These are phyloP conservation scores for Xylariaceae sp. DNA, from an alignment of 2,329 filamentous ascomycete species.

Conservation along the genomic window DNA sequence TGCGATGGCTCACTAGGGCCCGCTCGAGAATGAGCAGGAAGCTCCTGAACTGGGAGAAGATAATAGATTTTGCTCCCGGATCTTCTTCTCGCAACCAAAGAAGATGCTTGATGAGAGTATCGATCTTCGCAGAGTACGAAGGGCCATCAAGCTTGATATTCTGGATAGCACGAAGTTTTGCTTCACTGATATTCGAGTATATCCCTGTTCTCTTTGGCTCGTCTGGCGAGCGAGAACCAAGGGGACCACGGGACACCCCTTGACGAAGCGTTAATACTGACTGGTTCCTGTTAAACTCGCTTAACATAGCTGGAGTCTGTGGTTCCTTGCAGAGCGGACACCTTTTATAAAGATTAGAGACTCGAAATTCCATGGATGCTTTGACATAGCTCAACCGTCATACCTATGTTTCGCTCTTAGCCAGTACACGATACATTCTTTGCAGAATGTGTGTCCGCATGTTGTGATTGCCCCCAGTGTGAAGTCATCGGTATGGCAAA, in stretches of 20 bases:
- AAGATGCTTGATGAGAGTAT: constrained; percentile 80
- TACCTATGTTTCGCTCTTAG: constrained; percentile 72
- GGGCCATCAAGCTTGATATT: constrained; percentile 74
- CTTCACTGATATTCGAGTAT: constrained; percentile 77
- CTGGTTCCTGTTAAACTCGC: constrained; percentile 85
- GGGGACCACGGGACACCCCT: constrained; percentile 46
- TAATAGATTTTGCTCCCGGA: constrained; percentile 85
- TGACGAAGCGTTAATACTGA: constrained; percentile 73
- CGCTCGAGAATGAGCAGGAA: constrained; percentile 77
- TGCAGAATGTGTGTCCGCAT: constrained; percentile 93
- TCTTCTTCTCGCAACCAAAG: constrained; percentile 85
- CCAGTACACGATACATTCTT: constrained; percentile 84
- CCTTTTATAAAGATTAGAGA: no score
- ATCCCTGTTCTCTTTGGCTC: constrained; percentile 58
- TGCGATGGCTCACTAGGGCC: constrained; percentile 74
- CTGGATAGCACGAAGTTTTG: constrained; percentile 80
- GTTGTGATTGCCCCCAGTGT: constrained; percentile 81
- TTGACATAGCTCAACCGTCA: no score
- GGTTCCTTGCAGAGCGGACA: constrained; percentile 85
- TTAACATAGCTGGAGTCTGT: constrained; percentile 72
- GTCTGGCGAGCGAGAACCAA: background rate
- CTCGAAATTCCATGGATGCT: no score
- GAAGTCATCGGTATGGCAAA: constrained; percentile 76
- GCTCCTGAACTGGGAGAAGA: constrained; percentile 78
- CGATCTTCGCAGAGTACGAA: constrained; percentile 89